Percentiles rank a stretch among this genome's conserved stretches.
These are phyloP conservation scores for Penstemon eatonii DNA, from an alignment of 257 asterid genomes.

Conservation along the genomic window DNA sequence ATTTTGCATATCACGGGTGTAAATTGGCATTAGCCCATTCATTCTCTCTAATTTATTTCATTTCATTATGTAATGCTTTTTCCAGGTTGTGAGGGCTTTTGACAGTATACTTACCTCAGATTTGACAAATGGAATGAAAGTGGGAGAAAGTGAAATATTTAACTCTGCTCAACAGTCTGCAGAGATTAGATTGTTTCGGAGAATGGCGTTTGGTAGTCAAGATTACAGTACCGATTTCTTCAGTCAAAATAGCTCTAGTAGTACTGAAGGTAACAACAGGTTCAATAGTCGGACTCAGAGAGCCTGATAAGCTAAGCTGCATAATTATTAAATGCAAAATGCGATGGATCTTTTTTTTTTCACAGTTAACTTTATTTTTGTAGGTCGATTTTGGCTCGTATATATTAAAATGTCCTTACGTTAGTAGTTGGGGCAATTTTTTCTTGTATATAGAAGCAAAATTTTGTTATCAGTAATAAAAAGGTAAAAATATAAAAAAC, in stretches of 20 bases:
- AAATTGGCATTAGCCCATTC: too few relatives aligned
- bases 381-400: slow-evolving; percentile 28
- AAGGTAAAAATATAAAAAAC: too few relatives aligned
- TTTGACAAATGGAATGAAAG: slow-evolving; percentile 84
- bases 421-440: slow-evolving; percentile 38
- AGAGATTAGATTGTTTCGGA: slow-evolving; percentile 74
- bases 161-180: slow-evolving; percentile 82
- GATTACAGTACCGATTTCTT: slow-evolving; percentile 69
- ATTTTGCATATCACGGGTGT: too few relatives aligned
- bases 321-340: slow-evolving; percentile 26
- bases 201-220: slow-evolving; percentile 89
- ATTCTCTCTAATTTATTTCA: too few relatives aligned
- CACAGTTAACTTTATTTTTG: slow-evolving; percentile 25
- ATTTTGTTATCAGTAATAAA: slow-evolving; percentile 23
- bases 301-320: slow-evolving; percentile 26
- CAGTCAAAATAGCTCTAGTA: slow-evolving; percentile 45
- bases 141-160: slow-evolving; percentile 76
- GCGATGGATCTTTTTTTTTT: slow-evolving; percentile 25
- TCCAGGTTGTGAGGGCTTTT: slow-evolving; percentile 83
- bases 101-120: slow-evolving; percentile 64
- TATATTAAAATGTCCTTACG: slow-evolving; percentile 19
- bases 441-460: slow-evolving; percentile 44
- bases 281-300: slow-evolving; percentile 25
- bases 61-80: slow-evolving; percentile 15
- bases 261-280: slow-evolving; percentile 37